A percentile compares a stretch with the other conserved stretches of the same genome.
phyloP scores from a whole-genome alignment of 768 basidiomycete genomes.

The Rhodotorula graminis region DNA sequence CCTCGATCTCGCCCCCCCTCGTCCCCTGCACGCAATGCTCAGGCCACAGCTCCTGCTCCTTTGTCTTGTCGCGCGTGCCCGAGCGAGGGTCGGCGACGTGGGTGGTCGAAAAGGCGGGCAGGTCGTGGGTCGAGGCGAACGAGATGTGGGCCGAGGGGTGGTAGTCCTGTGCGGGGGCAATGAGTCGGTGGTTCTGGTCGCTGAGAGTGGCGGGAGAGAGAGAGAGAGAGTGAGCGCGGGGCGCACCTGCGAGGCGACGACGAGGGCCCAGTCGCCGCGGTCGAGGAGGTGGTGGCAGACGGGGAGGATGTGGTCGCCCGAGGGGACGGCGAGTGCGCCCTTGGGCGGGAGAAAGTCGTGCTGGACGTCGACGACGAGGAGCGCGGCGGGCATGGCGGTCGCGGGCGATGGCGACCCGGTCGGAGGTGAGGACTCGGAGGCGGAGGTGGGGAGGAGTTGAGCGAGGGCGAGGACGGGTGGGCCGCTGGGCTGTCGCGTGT shows the following conservation, averaged over 20 bases:
- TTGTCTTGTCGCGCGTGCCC: conserved; percentile 30
- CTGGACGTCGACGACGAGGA: conserved; percentile 66
- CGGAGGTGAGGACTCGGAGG: background rate
- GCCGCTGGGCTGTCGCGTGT: too few species aligned
- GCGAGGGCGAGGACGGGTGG: too few species aligned
- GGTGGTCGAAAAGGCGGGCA: conserved; percentile 50
- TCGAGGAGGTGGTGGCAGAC: conserved; percentile 59
- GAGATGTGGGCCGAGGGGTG: conserved; percentile 61
- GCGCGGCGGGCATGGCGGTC: conserved; percentile 1
- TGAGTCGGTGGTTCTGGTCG: background rate
- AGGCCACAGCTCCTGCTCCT: conserved; percentile 68
- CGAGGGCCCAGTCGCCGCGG: conserved; percentile 44
- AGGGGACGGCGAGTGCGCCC: conserved; percentile 67
- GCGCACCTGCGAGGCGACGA: conserved; percentile 50
- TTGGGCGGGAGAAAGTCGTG: conserved; percentile 67
- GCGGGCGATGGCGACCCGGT: background rate
- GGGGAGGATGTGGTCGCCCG: conserved; percentile 57
- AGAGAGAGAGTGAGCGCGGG: background rate
- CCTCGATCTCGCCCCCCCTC: conserved; percentile 60
- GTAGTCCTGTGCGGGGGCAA: conserved; percentile 45
- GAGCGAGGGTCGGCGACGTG: conserved; percentile 40
- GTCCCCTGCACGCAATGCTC: conserved; percentile 65
- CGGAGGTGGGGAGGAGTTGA: background rate
- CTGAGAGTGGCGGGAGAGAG: background rate
- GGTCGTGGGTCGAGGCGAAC: conserved; percentile 59